Evolutionary conservation across 2,329 filamentous ascomycete genomes (phyloP), one percentile per base, ranked within the genome.

Genomic region (Colletotrichum limetticola): DNA sequence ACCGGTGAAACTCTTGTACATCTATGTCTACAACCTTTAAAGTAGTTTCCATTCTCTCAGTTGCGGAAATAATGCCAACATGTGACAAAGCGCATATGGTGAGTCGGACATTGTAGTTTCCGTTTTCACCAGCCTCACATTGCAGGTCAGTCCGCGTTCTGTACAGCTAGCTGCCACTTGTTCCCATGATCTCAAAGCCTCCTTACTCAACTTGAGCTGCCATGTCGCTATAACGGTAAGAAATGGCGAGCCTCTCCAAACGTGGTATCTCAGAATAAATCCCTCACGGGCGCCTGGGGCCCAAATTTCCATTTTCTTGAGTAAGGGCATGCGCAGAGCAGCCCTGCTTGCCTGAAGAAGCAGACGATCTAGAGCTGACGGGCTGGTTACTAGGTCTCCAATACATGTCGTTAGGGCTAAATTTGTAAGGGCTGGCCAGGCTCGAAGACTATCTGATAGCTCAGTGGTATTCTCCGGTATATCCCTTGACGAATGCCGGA

Each of bases 191-290:
- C 1, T 2, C n/a, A 64, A 14, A 26, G 7, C 35, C 16, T 68
- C 1, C 49, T 56, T 12, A 35, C 49, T 64, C 5, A 68, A 49
- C 14, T 1, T 1, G 24, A 64, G 30, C 58, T 49, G 35, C 58
- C 35, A 68, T n/a, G 26, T 63, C 14, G 66, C 49, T 49, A 64
- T 46, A 35, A 68, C 4, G 2, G 49, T 64, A 57, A 68, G 24
- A 2, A 11, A 22, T 2, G 66, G 32, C 49, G 49, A 56, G 12
- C 30, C 59, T 57, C 49, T 4, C 0, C 11, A 12, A 57, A 64
- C 4, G 8, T 49, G 19, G 22, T 57, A 68, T 28, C 35, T 64
- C 12, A 57, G 42, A n/a, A 68, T 14, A 1, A 68, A 64, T 1
- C 58, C n/a, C 9, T 57, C 7, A 26, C 26, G 26, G 52, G 35